These are phyloP conservation scores for Plasmodium gaboni DNA, from an alignment of 169 alveolate genomes.

Conservation along the genomic window DNA sequence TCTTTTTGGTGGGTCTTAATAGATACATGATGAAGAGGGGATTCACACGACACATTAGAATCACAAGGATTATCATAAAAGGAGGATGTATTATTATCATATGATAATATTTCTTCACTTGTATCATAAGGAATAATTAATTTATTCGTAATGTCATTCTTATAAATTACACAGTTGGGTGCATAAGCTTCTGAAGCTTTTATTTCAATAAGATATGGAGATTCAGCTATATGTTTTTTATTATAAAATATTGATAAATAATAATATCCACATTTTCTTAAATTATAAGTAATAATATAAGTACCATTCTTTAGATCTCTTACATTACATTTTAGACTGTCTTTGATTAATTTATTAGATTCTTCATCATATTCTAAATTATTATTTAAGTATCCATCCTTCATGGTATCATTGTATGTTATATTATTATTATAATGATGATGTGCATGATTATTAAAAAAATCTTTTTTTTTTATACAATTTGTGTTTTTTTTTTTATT, in stretches of 20 bases:
- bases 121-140: conserved; percentile 5
- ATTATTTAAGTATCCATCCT: conserved; percentile 24
- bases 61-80: neutral
- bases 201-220: conserved; percentile 50
- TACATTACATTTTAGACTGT: conserved; percentile 36
- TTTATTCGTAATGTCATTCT: neutral
- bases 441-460: neutral
- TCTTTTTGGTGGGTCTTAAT: neutral
- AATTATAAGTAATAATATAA: conserved; percentile 36
- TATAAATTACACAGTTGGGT: conserved; percentile 56
- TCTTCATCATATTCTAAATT: conserved; percentile 16
- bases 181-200: conserved; percentile 49
- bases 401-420: conserved; percentile 46
- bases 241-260: conserved; percentile 54
- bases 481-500: neutral
- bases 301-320: conserved; percentile 66
- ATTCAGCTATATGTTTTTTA: conserved; percentile 37
- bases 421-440: neutral
- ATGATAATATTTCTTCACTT: no score
- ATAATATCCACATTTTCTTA: conserved; percentile 45
- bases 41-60: neutral
- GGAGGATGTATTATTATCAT: no score
- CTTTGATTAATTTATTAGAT: conserved; percentile 17
- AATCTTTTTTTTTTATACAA: neutral
- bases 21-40: no score